phyloP scores from a whole-genome alignment of 371 early-diverging fungal genomes.

The Nematocida parisii region DNA sequence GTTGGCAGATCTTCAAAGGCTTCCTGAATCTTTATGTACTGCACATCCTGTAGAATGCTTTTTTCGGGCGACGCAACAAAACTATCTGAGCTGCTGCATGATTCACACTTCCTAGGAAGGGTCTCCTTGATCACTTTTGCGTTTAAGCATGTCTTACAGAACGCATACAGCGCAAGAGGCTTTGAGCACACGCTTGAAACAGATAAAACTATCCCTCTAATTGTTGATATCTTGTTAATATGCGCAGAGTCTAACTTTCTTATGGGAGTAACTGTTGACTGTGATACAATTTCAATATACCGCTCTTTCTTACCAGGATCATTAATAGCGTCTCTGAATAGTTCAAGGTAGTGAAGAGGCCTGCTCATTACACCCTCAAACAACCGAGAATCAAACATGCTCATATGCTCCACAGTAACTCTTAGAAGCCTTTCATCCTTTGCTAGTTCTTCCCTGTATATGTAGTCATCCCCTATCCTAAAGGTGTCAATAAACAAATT shows the following conservation, averaged over 20 bases:
- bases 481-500: constrained; percentile 49
- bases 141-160: constrained; percentile 68
- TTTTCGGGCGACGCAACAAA: constrained; percentile 89
- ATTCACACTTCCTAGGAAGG: constrained; percentile 69
- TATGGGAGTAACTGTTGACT: constrained; percentile 55
- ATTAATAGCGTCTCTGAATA: constrained; percentile 31
- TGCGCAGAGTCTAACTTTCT: constrained; percentile 74
- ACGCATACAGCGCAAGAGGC: constrained; percentile 64
- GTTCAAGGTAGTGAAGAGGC: constrained; percentile 44
- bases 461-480: constrained; percentile 56
- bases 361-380: constrained; percentile 45
- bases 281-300: constrained; percentile 51
- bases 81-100: constrained; percentile 76
- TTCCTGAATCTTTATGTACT: constrained; percentile 94
- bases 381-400: constrained; percentile 46
- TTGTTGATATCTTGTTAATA: constrained; percentile 84
- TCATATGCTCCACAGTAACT: constrained; percentile 53
- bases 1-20: constrained; percentile 90
- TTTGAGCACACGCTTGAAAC: constrained; percentile 74
- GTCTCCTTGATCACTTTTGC: constrained; percentile 73
- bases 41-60: constrained; percentile 89
- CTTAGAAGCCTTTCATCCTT: constrained; percentile 6
- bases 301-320: constrained; percentile 18
- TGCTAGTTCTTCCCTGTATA: constrained; percentile 49
- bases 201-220: constrained; percentile 91